Conservation (phyloP, 176 grass and related monocot species). For the Saccharum spontaneum region DNA sequence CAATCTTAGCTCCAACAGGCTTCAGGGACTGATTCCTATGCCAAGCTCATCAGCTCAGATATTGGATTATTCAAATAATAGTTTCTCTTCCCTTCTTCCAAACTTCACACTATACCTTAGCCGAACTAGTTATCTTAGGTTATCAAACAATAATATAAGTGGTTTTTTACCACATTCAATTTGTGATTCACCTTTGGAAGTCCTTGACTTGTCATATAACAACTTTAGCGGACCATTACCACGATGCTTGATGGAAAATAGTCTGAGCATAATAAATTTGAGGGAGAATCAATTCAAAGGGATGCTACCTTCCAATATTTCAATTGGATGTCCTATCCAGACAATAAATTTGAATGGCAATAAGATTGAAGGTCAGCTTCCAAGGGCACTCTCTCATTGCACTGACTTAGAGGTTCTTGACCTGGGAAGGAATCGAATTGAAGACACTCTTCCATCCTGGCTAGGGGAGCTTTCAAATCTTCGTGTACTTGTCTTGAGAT, state of each 20-base stretch:
- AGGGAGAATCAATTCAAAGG: constrained; percentile 22
- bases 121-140: too few relatives aligned
- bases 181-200: background rate
- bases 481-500: constrained; percentile 23
- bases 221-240: constrained; percentile 11
- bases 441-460: constrained; percentile 40
- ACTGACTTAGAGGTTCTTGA: constrained; percentile 13
- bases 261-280: constrained; percentile 12
- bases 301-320: background rate
- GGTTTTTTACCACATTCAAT: constrained; percentile 23
- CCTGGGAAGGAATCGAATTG: constrained; percentile 30
- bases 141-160: too few relatives aligned
- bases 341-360: constrained; percentile 16
- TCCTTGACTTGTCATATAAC: constrained; percentile 12
- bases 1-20: too few relatives aligned
- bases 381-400: constrained; percentile 21
- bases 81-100: too few relatives aligned
- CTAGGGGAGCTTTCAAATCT: constrained; percentile 14
- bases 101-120: too few relatives aligned
- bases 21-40: too few relatives aligned
- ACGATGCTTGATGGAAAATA: constrained; percentile 3
- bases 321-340: background rate
- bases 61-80: too few relatives aligned
- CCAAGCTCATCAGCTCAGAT: too few relatives aligned
- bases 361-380: constrained; percentile 27